Conservation (phyloP, 1,284 basidiomycete genomes). For the Blastosporella zonata region DNA sequence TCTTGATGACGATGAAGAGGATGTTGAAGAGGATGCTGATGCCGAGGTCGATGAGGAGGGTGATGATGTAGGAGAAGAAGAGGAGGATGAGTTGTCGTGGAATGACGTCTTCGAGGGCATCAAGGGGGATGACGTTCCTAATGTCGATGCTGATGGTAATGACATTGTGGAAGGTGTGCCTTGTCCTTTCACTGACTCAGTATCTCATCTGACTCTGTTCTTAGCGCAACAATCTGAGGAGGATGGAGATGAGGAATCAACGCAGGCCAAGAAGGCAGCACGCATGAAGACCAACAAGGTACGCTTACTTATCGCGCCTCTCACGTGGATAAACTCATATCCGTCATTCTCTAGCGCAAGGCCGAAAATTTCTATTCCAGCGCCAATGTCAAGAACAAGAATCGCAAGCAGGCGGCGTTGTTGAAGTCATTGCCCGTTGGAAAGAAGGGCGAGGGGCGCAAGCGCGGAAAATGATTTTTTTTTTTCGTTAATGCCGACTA, state of each 20-base stretch:
- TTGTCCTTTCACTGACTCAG: not conserved
- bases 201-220: slow-evolving; percentile 8
- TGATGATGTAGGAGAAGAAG: slow-evolving; percentile 34
- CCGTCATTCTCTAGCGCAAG: slow-evolving; percentile 58
- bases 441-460: slow-evolving; percentile 42
- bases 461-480: slow-evolving; percentile 27
- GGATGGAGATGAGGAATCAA: slow-evolving; percentile 35
- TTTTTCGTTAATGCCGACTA: slow-evolving; percentile 1
- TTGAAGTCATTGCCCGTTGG: slow-evolving; percentile 51
- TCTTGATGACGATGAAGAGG: slow-evolving; percentile 46
- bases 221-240: slow-evolving; percentile 17
- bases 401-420: slow-evolving; percentile 57
- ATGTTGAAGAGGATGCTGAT: slow-evolving; percentile 26
- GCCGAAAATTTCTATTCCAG: slow-evolving; percentile 88
- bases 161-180: slow-evolving; percentile 21
- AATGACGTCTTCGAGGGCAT: slow-evolving; percentile 63
- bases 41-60: slow-evolving; percentile 30
- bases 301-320: slow-evolving; percentile 12
- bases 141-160: slow-evolving; percentile 26
- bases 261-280: slow-evolving; percentile 51
- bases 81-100: slow-evolving; percentile 56
- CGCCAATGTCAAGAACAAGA: slow-evolving; percentile 90
- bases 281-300: slow-evolving; percentile 92
- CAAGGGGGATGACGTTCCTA: slow-evolving; percentile 30
- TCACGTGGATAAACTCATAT: slow-evolving; percentile 9